These are phyloP conservation scores for Brassica carinata DNA, from an alignment of 345 rosid species.

Conservation along the genomic window DNA sequence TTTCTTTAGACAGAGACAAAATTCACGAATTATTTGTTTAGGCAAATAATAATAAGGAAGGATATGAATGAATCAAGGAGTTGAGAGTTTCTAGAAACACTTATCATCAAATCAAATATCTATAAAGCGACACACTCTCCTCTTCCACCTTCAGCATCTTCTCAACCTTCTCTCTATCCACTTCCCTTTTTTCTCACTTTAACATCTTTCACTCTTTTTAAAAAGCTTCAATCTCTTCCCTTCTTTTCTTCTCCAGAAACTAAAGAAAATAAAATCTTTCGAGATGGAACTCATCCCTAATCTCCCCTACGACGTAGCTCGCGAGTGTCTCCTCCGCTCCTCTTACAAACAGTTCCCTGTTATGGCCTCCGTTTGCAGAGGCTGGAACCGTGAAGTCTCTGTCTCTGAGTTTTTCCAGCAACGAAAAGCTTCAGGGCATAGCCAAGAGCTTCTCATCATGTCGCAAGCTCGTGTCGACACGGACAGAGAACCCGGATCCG, in stretches of 20 bases:
- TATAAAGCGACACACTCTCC: constrained; percentile 35
- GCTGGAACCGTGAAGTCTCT: constrained; percentile 61
- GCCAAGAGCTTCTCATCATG: constrained; percentile 57
- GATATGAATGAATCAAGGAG: constrained; percentile 12
- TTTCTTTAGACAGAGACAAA: not conserved
- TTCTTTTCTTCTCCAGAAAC: not conserved
- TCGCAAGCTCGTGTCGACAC: constrained; percentile 57
- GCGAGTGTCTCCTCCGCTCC: constrained; percentile 61
- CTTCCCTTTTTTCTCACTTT: constrained; percentile 1
- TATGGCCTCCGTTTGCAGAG: constrained; percentile 53
- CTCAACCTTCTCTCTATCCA: constrained; percentile 31
- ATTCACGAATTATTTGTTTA: not conserved
- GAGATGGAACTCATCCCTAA: constrained; percentile 65
- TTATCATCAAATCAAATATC: constrained; percentile 24
- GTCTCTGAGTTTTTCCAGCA: constrained; percentile 46
- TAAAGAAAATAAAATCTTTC: not conserved
- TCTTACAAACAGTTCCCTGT: constrained; percentile 46
- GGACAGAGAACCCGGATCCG: constrained; percentile 2
- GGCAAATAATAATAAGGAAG: not conserved
- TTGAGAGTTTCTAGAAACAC: constrained; percentile 34
- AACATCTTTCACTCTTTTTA: not conserved
- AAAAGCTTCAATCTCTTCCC: not conserved
- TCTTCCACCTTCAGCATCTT: constrained; percentile 5
- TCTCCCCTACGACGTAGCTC: constrained; percentile 64
- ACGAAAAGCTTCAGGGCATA: constrained; percentile 38